Evolutionary conservation across 1,139 yeast species (phyloP).

Genomic region (Candida labiduridarum): DNA sequence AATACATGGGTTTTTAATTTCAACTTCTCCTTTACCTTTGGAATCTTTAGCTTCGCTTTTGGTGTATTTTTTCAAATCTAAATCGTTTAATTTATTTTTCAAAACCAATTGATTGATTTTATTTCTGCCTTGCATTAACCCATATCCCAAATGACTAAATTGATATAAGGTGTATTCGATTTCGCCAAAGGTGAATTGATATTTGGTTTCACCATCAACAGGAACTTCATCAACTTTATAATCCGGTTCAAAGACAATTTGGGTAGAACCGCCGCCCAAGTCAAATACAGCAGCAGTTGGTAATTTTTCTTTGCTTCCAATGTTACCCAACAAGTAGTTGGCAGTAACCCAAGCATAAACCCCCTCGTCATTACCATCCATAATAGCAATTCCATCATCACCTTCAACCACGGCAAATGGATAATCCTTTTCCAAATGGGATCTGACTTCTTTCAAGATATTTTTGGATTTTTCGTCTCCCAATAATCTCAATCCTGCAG

Average conservation of each 20-base stretch:
- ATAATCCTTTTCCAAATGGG: slow-evolving; percentile 71
- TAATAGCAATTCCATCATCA: slow-evolving; percentile 83
- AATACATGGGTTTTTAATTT: slow-evolving; percentile 77
- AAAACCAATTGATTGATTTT: slow-evolving; percentile 69
- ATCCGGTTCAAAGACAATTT: slow-evolving; percentile 94
- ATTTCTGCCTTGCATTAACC: slow-evolving; percentile 91
- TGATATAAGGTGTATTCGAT: slow-evolving; percentile 84
- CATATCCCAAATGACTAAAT: slow-evolving; percentile 93
- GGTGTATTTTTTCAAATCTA: slow-evolving; percentile 26
- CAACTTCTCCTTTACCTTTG: slow-evolving; percentile 35
- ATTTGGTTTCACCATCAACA: slow-evolving; percentile 89
- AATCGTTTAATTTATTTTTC: slow-evolving; percentile 38
- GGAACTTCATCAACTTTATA: slow-evolving; percentile 53
- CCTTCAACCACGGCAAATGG: slow-evolving; percentile 90
- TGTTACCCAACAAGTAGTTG: slow-evolving; percentile 87
- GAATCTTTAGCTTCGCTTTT: slow-evolving; percentile 37
- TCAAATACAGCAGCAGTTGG: slow-evolving; percentile 97
- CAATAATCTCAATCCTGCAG: slow-evolving; percentile 91
- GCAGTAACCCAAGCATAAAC: slow-evolving; percentile 99
- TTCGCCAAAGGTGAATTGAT: slow-evolving; percentile 77
- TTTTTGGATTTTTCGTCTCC: slow-evolving; percentile 73
- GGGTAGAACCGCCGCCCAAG: slow-evolving; percentile 98
- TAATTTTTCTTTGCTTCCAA: slow-evolving; percentile 68
- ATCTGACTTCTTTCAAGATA: slow-evolving; percentile 74
- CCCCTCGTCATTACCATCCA: slow-evolving; percentile 98